Conservation (phyloP, 805 yeast species). For the Alloascoidea africana region DNA sequence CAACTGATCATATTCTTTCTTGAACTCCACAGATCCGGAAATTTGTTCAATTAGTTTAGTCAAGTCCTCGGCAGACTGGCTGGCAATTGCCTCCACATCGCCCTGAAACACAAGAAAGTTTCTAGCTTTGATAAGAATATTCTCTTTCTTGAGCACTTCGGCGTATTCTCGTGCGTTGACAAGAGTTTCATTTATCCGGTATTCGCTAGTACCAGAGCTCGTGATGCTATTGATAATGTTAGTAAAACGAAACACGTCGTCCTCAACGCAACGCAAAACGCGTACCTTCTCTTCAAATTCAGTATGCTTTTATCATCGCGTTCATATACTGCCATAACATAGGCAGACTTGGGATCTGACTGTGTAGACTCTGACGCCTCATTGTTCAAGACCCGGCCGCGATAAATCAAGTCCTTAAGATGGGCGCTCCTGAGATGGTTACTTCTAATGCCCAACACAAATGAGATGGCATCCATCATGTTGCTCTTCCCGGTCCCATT, state of each 20-base stretch:
- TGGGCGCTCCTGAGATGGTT: conserved; percentile 60
- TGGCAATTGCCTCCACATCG: conserved; percentile 86
- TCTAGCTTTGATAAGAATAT: conserved; percentile 75
- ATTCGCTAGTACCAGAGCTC: conserved; percentile 46
- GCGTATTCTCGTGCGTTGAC: conserved; percentile 56
- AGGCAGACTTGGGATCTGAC: conserved; percentile 37
- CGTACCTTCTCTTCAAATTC: conserved; percentile 40
- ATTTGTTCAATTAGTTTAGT: conserved; percentile 65
- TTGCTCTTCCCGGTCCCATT: conserved; percentile 97
- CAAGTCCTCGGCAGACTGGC: conserved; percentile 68
- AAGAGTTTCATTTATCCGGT: conserved; percentile 42
- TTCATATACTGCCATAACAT: conserved; percentile 68
- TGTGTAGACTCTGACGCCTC: conserved; percentile 10
- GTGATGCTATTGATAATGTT: conserved; percentile 21
- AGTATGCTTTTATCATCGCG: conserved; percentile 39
- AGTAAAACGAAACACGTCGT: background rate
- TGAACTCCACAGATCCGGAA: conserved; percentile 63
- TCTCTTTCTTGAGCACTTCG: conserved; percentile 52
- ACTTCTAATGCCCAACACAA: conserved; percentile 77
- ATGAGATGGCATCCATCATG: conserved; percentile 94
- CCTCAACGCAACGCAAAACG: conserved; percentile 1
- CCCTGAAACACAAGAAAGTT: conserved; percentile 95
- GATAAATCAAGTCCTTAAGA: conserved; percentile 63
- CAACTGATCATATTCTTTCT: conserved; percentile 49
- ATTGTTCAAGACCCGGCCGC: conserved; percentile 38